Evolutionary conservation across 2,329 filamentous ascomycete genomes (phyloP).

Genomic region (Verruconis gallopava): DNA sequence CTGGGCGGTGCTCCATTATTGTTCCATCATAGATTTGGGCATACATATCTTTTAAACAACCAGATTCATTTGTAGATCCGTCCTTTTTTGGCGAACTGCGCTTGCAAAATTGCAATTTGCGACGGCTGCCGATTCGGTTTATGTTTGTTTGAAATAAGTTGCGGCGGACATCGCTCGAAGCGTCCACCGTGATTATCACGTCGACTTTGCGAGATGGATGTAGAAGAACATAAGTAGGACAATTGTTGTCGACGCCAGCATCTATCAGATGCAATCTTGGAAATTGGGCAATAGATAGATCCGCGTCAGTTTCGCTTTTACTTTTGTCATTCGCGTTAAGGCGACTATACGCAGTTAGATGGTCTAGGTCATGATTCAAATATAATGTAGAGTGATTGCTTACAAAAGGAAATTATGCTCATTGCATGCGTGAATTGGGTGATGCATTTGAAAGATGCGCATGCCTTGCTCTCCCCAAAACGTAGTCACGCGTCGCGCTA

Average conservation of each 20-base stretch:
- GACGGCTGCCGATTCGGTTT: conserved; percentile 20
- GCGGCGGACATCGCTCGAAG: conserved; percentile 20
- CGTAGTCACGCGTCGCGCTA: conserved; percentile 16
- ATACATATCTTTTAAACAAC: too few relatives aligned
- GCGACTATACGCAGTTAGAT: too few relatives aligned
- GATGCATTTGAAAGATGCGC: conserved; percentile 21
- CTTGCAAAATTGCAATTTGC: conserved; percentile 19
- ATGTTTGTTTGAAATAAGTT: conserved; percentile 21
- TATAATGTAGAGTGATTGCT: conserved; percentile 14
- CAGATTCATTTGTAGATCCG: too few relatives aligned
- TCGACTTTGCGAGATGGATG: conserved; percentile 18
- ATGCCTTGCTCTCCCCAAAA: conserved; percentile 22
- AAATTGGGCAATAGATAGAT: conserved; percentile 21
- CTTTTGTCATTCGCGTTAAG: too few relatives aligned
- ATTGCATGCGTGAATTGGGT: conserved; percentile 22
- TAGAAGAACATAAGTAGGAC: conserved; percentile 20
- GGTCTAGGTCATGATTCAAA: too few relatives aligned
- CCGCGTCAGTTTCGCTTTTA: too few relatives aligned
- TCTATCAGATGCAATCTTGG: conserved; percentile 24
- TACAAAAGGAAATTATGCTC: conserved; percentile 23
- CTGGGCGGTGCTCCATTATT: conserved; percentile 14
- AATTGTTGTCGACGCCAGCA: conserved; percentile 24
- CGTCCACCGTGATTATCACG: conserved; percentile 24
- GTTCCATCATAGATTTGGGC: conserved; percentile 19
- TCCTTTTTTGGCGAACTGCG: conserved; percentile 17